Evolutionary conservation across 345 rosid species (phyloP).

Genomic region (Brassica nigra): DNA sequence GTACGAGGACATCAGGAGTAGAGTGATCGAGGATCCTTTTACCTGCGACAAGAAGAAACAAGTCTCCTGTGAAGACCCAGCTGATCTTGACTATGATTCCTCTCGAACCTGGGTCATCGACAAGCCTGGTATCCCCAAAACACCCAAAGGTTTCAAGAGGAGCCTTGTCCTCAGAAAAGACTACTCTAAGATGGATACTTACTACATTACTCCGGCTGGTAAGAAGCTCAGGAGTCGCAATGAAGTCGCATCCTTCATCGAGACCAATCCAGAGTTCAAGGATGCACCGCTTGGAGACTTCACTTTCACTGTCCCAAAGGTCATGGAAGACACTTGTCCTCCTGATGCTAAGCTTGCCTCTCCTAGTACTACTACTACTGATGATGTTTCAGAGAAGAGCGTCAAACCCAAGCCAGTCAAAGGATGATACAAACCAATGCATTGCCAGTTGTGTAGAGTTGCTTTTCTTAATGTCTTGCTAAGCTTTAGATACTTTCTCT

Average conservation of each 20-base stretch:
- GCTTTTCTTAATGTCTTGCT: not conserved
- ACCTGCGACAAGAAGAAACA: constrained; percentile 51
- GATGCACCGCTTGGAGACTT: constrained; percentile 56
- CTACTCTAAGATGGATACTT: constrained; percentile 82
- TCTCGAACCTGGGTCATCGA: constrained; percentile 82
- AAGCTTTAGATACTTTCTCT: not conserved
- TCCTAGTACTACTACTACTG: not conserved
- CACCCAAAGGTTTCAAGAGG: constrained; percentile 82
- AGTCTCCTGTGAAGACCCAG: constrained; percentile 67
- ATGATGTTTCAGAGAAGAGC: not conserved
- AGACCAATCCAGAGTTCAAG: constrained; percentile 53
- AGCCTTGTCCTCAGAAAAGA: constrained; percentile 71
- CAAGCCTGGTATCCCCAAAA: constrained; percentile 81
- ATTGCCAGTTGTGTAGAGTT: constrained; percentile 12
- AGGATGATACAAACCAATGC: not conserved
- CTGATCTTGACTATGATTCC: constrained; percentile 67
- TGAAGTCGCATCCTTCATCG: constrained; percentile 56
- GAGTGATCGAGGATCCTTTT: constrained; percentile 51
- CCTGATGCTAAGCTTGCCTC: constrained; percentile 32
- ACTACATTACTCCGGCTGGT: constrained; percentile 74
- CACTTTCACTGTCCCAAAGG: constrained; percentile 67
- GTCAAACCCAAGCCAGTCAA: not conserved
- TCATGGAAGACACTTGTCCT: constrained; percentile 81
- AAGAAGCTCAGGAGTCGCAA: constrained; percentile 74
- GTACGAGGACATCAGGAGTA: constrained; percentile 82